Conservation (phyloP, 805 yeast species). For the Metschnikowia drakensbergensis region DNA sequence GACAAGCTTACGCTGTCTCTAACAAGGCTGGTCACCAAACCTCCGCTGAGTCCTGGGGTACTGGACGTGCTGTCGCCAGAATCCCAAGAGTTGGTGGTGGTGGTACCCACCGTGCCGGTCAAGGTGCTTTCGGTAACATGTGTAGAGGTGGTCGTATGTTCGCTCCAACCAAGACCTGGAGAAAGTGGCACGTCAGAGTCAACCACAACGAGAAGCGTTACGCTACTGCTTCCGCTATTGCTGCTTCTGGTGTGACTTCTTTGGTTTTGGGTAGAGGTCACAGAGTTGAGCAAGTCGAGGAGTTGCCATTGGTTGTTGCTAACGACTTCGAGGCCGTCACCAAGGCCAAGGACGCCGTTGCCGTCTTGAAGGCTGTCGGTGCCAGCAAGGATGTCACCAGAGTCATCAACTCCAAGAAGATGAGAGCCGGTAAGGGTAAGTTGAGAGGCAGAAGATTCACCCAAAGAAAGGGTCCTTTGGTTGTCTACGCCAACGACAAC, state of each 20-base stretch:
- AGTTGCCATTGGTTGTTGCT: conserved; percentile 96
- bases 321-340: conserved; percentile 86
- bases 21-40: conserved; percentile 99
- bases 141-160: conserved; percentile 99
- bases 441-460: conserved; percentile 99
- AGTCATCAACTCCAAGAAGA: conserved; percentile 97
- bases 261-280: conserved; percentile 99
- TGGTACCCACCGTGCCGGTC: conserved; percentile 99
- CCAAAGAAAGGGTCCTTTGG: conserved; percentile 99
- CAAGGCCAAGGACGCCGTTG: conserved; percentile 99
- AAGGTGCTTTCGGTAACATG: conserved; percentile 99
- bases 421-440: conserved; percentile 99
- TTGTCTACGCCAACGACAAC: conserved; percentile 96
- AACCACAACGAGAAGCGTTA: conserved; percentile 99
- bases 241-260: conserved; percentile 98
- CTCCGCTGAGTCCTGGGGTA: conserved; percentile 99
- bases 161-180: conserved; percentile 99
- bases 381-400: conserved; percentile 97
- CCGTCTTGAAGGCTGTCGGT: conserved; percentile 96
- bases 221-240: conserved; percentile 99
- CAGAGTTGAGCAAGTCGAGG: conserved; percentile 97
- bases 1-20: conserved; percentile 99
- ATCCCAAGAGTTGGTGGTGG: conserved; percentile 99
- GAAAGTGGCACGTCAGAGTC: conserved; percentile 99
- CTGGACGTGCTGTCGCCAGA: conserved; percentile 99